Base-by-base conservation (phyloP, 805 yeast genomes). In the Saccharomyces eubayanus region DNA sequence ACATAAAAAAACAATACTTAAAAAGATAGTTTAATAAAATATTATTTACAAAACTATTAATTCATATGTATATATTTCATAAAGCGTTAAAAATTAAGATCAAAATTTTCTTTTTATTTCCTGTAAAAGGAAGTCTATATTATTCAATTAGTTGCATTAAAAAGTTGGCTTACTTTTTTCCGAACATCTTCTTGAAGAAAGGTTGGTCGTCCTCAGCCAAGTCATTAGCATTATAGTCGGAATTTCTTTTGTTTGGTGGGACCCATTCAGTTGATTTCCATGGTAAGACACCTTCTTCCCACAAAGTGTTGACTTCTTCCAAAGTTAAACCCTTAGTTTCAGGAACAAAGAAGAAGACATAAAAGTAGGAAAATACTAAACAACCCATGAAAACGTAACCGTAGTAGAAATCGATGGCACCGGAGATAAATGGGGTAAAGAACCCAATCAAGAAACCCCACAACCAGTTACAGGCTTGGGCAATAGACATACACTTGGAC, bases 251-350 rank as follows among this genome's bases (percentile, higher is more conserved):
- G 55, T 69, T 54, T 31, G 81, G 74, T 60, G 84, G 83, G 53
- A 72, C 74, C 79, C 78, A 83, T 53, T 62, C 62, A 30, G 74
- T 57, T 24, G 84, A 81, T 51, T 66, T 62, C 77, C 77, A 74
- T 45, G 78, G 73, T 52, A 64, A 59, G 49, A 69, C 69, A 58
- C 67, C 69, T 46, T 69, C 63, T 36, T 76, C 62, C 64, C 73
- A 75, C 72, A 82, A 70, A 64, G 78, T 83, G 67, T 87, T 89
- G 57, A 87, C 86, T 69, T 87, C 88, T 71, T 87, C 94, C 68
- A 87, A 78, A 49, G 86, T 77, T 64, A 86, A 78, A 55, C 92
- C 92, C 74, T 80, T 81, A 53, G 94, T 87, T 70, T 85, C 90
- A 63, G 82, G 82, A 56, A 87, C 80, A 61, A 76, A 77, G 76